A percentile compares a stretch with the other conserved stretches of the same genome.
Evolutionary conservation across 2,329 filamentous ascomycete genomes (phyloP).

Genomic region (Curvularia eragrostidis): DNA sequence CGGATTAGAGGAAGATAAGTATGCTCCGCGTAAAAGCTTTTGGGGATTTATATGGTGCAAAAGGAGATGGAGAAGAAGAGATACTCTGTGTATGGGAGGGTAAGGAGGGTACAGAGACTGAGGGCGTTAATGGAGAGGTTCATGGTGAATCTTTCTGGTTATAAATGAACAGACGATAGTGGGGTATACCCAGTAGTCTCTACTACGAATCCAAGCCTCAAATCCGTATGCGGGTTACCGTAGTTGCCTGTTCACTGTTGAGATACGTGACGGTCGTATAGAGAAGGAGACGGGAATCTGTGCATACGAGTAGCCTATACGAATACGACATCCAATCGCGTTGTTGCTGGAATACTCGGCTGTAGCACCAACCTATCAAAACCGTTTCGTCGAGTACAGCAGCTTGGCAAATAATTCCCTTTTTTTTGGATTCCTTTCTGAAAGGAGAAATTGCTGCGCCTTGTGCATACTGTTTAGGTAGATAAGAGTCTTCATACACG

Average conservation of each 20-base stretch:
- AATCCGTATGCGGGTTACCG: not conserved
- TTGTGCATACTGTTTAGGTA: not conserved
- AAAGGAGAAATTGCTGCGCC: not conserved
- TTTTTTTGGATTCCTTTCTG: not conserved
- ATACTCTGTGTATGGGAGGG: too few species aligned
- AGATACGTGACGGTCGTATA: not conserved
- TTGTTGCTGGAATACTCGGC: slow-evolving; percentile 1
- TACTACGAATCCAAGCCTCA: not conserved
- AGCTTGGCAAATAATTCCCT: not conserved
- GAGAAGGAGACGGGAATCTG: not conserved
- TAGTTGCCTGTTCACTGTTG: slow-evolving; percentile 1
- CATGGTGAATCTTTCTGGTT: not conserved
- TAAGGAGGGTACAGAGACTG: not conserved
- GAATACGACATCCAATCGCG: slow-evolving; percentile 15
- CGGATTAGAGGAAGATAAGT: not conserved
- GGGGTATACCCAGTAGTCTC: not conserved
- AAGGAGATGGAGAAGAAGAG: too few species aligned
- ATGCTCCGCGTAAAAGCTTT: too few species aligned
- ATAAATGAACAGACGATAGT: not conserved
- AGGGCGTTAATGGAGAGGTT: not conserved
- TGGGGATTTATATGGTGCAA: too few species aligned
- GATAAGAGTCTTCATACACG: not conserved
- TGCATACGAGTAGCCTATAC: slow-evolving; percentile 12
- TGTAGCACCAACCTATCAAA: not conserved
- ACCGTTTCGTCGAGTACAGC: not conserved